Conservation (phyloP, 257 asterid genomes). For the Lycium barbarum region DNA sequence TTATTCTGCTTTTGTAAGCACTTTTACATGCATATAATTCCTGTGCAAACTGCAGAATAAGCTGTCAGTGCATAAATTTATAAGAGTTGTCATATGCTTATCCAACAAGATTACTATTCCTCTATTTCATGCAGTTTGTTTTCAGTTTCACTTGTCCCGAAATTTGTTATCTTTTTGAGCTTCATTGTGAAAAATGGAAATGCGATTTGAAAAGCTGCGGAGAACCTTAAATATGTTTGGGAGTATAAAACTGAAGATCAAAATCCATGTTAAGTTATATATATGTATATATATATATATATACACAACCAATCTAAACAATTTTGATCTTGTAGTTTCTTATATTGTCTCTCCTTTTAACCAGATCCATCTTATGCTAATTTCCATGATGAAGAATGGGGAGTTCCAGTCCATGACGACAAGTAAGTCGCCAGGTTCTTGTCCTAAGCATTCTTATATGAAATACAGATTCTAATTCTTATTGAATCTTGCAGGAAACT, state of each 20-base stretch:
- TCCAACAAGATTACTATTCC: background rate
- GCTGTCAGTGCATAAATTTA: background rate
- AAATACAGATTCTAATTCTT: slow-evolving; percentile 26
- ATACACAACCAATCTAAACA: too few species aligned
- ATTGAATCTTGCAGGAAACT: slow-evolving; percentile 68
- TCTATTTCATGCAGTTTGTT: background rate
- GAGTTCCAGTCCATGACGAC: slow-evolving; percentile 64
- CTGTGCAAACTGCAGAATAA: background rate
- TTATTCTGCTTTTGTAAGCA: background rate
- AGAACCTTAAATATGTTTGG: background rate
- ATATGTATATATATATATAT: background rate
- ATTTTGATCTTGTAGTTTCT: slow-evolving; percentile 39
- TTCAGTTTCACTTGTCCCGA: background rate
- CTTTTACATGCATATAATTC: background rate
- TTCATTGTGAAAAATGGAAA: background rate
- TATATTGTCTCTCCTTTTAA: slow-evolving; percentile 23
- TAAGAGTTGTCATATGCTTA: background rate
- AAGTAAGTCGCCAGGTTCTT: slow-evolving; percentile 53
- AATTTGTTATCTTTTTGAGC: background rate
- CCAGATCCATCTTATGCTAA: slow-evolving; percentile 53
- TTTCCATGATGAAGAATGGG: slow-evolving; percentile 72
- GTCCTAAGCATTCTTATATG: slow-evolving; percentile 27
- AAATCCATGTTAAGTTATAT: slow-evolving; percentile 4
- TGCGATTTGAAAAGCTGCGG: background rate
- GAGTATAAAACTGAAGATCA: background rate